Conservation (phyloP, 768 basidiomycete genomes). For the Leccinum sublutescens region DNA sequence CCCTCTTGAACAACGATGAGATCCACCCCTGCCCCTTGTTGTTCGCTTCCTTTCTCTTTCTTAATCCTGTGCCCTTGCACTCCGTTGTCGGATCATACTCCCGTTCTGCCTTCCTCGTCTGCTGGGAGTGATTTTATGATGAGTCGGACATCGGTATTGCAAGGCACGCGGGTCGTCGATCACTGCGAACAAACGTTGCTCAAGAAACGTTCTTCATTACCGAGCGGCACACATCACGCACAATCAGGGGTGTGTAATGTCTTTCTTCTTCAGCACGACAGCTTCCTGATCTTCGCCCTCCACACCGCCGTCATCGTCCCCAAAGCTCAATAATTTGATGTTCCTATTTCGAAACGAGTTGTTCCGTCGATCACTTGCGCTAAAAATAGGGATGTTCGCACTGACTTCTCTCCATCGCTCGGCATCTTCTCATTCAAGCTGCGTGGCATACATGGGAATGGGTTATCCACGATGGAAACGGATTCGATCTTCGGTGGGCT, state of each 20-base stretch:
- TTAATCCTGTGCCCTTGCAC: slow-evolving; percentile 75
- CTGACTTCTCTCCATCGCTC: slow-evolving; percentile 78
- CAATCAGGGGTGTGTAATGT: slow-evolving; percentile 65
- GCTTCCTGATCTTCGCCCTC: slow-evolving; percentile 58
- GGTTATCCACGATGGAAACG: slow-evolving; percentile 85
- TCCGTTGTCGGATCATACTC: slow-evolving; percentile 83
- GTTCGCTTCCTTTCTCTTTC: slow-evolving; percentile 56
- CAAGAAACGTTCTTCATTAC: neutral
- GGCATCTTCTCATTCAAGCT: slow-evolving; percentile 73
- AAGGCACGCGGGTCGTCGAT: slow-evolving; percentile 13
- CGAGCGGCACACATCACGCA: slow-evolving; percentile 38
- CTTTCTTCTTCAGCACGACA: slow-evolving; percentile 67
- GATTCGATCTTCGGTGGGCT: slow-evolving; percentile 91
- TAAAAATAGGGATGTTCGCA: neutral
- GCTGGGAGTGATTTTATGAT: neutral
- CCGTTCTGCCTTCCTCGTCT: slow-evolving; percentile 66
- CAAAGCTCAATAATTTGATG: slow-evolving; percentile 87
- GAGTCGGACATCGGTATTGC: slow-evolving; percentile 8
- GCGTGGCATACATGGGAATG: slow-evolving; percentile 89
- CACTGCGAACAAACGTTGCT: slow-evolving; percentile 18
- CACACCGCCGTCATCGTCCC: slow-evolving; percentile 63
- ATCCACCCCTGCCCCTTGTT: slow-evolving; percentile 2
- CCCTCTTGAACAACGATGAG: slow-evolving; percentile 18
- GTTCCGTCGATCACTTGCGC: neutral
- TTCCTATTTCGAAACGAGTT: slow-evolving; percentile 51